phyloP scores from a whole-genome alignment of 768 basidiomycete genomes.

The Psilocybe azurescens region DNA sequence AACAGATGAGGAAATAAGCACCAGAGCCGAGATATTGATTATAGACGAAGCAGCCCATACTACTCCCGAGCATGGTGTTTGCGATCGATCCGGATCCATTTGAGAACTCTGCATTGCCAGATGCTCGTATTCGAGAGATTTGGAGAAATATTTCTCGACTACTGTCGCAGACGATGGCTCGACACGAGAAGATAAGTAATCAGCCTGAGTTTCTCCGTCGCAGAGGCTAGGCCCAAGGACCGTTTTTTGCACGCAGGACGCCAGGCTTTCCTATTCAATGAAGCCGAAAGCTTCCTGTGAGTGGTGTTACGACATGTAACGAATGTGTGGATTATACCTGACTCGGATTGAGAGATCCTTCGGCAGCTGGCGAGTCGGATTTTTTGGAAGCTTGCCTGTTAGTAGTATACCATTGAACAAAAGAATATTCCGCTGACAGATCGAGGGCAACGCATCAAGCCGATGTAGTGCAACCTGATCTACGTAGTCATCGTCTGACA shows the following conservation, averaged over 20 bases:
- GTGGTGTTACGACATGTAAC: constrained; percentile 13
- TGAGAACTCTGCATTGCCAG: constrained; percentile 5
- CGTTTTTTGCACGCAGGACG: constrained; percentile 9
- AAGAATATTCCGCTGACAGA: constrained; percentile 17
- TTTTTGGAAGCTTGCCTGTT: constrained; percentile 7
- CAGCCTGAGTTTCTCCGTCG: constrained; percentile 5
- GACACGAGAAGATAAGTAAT: constrained; percentile 6
- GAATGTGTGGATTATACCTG: constrained; percentile 16
- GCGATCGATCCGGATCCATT: constrained; percentile 8
- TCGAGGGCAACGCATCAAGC: constrained; percentile 16
- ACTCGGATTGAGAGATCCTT: constrained; percentile 2
- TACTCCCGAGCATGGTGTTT: constrained; percentile 9
- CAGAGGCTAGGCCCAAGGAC: constrained; percentile 8
- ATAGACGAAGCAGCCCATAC: constrained; percentile 1
- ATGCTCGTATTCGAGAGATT: constrained; percentile 6
- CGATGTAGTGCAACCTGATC: constrained; percentile 12
- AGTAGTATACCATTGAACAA: constrained; percentile 6
- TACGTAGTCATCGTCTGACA: constrained; percentile 10
- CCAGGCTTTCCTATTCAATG: constrained; percentile 11
- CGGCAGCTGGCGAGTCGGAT: constrained; percentile 12
- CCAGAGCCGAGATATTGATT: constrained; percentile 4
- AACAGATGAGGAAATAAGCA: constrained; percentile 9
- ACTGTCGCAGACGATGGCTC: constrained; percentile 1
- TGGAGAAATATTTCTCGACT: not conserved
- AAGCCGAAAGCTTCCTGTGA: constrained; percentile 9